Evolutionary conservation across 2,329 filamentous ascomycete genomes (phyloP), one percentile per base, ranked within the genome.

Genomic region (Fusarium fujikuroi): DNA sequence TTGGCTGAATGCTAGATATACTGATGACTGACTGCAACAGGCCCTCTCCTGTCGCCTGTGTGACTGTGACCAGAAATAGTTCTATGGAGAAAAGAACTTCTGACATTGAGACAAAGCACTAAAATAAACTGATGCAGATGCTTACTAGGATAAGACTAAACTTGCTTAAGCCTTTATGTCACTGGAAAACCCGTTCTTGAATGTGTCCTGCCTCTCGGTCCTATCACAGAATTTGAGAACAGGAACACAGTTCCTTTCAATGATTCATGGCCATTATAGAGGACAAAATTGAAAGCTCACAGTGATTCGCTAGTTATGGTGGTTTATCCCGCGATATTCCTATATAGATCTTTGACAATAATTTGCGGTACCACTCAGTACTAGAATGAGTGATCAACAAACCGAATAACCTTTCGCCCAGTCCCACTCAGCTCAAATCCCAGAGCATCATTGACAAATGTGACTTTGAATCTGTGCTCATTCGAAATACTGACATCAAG

Each of bases 401-500:
- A 80, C 19, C 75, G 79, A 14, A 79, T 70, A 0, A 80, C 73
- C 46, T 80, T 80, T 4, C 66, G 59, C 0, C 78, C 77, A 0
- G 79, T 78, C 19, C 56, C 62, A 11, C 77, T 79, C 21, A 68
- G 46, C 34, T 79, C 70, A 57, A 80, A 79, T 0, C 63, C 70
- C 78, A 71, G n/a, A 76, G 83, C 21, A 79, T 84, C 68, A 28
- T 81, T 12, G 67, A 85, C 32, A 74, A 78, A 57, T 65, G 82
- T 50, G 70, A 85, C 37, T 67, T 63, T 49, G 21, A 80, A 54
- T 70, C 83, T 47, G 75, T 81, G 59, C 57, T 84, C 34, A 14
- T 80, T 79, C 11, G 69, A 72, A 11, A 68, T 64, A 18, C 78
- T 53, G 34, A 39, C 23, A 53, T 53, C 23, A 5, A 53, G 19